These are phyloP conservation scores for Globisporangium nunn DNA, from an alignment of 352 stramenopile genomes.

Conservation along the genomic window DNA sequence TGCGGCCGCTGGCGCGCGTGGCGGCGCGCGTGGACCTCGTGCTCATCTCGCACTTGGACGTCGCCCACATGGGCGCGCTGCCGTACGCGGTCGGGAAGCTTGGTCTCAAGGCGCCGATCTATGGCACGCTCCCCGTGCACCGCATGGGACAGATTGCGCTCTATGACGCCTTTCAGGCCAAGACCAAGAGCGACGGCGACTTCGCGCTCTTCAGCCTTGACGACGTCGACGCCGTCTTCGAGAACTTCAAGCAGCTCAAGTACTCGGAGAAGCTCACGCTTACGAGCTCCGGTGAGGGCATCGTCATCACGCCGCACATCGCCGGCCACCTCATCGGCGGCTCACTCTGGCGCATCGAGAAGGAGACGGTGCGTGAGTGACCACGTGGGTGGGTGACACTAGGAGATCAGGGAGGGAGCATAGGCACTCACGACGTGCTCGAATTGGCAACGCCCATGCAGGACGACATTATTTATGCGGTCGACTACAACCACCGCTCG, in stretches of 20 bases:
- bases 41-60: conserved; percentile 85
- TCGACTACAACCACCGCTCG: conserved; percentile 92
- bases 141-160: conserved; percentile 96
- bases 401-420: too few species aligned
- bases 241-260: conserved; percentile 92
- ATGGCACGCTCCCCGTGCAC: conserved; percentile 92
- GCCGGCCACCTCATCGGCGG: conserved; percentile 93
- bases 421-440: neutral
- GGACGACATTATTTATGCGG: conserved; percentile 91
- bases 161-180: conserved; percentile 92
- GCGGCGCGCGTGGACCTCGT: conserved; percentile 85
- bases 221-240: conserved; percentile 91
- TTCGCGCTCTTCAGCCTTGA: conserved; percentile 90
- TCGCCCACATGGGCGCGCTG: conserved; percentile 87
- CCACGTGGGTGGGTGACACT: too few species aligned
- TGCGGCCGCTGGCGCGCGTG: conserved; percentile 78
- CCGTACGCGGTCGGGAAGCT: conserved; percentile 86
- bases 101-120: conserved; percentile 83
- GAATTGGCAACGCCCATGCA: conserved; percentile 12
- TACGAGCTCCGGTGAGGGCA: conserved; percentile 74
- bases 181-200: conserved; percentile 88
- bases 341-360: conserved; percentile 91
- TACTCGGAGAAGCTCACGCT: conserved; percentile 92
- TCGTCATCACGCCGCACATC: conserved; percentile 92
- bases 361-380: conserved; percentile 78